A percentile compares a stretch with the other conserved stretches of the same genome.
phyloP scores from a whole-genome alignment of 352 stramenopile species.

The Phytopythium kandeliae region DNA sequence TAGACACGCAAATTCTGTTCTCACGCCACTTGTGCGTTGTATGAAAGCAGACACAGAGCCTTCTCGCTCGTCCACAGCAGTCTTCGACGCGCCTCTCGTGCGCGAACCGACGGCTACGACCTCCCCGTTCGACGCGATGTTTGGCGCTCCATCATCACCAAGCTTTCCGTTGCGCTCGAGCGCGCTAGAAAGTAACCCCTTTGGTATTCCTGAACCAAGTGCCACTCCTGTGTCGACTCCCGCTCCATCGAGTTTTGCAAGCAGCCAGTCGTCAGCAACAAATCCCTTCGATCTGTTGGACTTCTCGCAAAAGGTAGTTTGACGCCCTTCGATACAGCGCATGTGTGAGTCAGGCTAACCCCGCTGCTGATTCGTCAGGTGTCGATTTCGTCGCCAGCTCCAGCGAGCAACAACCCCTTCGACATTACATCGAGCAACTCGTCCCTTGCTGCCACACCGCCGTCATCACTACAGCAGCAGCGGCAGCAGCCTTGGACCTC shows the following conservation, averaged over 20 bases:
- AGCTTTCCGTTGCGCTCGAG: neutral
- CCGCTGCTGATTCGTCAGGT: slow-evolving; percentile 5
- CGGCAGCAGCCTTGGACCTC: slow-evolving; percentile 4
- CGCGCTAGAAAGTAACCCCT: neutral
- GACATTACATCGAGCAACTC: slow-evolving; percentile 11
- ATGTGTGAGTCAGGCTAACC: neutral
- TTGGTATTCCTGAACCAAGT: neutral
- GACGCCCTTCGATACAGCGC: neutral
- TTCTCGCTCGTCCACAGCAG: neutral
- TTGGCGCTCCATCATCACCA: neutral
- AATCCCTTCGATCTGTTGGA: slow-evolving; percentile 36
- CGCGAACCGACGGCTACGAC: neutral
- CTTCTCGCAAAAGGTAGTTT: slow-evolving; percentile 28
- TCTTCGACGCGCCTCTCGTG: neutral
- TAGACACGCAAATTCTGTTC: neutral
- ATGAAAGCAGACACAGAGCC: neutral
- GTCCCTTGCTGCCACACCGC: neutral
- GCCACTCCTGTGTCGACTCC: neutral
- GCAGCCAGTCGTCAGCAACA: slow-evolving; percentile 3
- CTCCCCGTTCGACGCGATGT: neutral
- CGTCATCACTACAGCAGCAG: slow-evolving; percentile 8
- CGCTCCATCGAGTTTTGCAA: slow-evolving; percentile 8
- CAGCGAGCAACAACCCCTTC: slow-evolving; percentile 22
- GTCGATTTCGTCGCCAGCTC: slow-evolving; percentile 14
- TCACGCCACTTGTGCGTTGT: neutral